These are phyloP conservation scores for Cornus kousa DNA, from an alignment of 148 eudicot species.

Conservation along the genomic window DNA sequence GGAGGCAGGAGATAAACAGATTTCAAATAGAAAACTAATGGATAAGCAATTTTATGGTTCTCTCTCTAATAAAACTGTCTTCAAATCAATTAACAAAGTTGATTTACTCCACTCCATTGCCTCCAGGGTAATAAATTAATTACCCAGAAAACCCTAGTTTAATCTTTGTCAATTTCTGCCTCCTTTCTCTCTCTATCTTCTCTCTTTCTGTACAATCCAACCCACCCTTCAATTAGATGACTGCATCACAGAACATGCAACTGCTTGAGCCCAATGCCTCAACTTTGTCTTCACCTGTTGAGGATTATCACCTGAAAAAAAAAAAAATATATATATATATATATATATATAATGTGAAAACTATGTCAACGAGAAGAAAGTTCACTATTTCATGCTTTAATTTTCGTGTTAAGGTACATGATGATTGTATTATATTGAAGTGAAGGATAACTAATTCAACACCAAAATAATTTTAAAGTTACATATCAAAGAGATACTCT, in stretches of 20 bases:
- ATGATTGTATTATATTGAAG: too few relatives aligned
- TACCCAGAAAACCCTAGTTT: neutral
- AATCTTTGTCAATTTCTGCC: neutral
- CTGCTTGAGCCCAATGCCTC: constrained; percentile 88
- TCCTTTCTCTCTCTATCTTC: neutral
- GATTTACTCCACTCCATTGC: neutral
- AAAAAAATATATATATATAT: neutral
- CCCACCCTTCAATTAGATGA: constrained; percentile 25
- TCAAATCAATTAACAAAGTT: neutral
- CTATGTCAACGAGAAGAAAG: too few relatives aligned
- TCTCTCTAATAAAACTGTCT: neutral
- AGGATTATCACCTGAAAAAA: constrained; percentile 61
- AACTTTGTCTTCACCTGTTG: constrained; percentile 71
- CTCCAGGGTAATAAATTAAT: neutral
- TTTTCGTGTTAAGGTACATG: too few relatives aligned
- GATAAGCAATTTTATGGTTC: too few relatives aligned
- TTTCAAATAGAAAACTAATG: too few relatives aligned
- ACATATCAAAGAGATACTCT: too few relatives aligned
- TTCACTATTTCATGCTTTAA: too few relatives aligned
- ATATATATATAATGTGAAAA: too few relatives aligned
- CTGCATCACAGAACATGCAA: constrained; percentile 79
- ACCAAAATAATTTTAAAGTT: too few relatives aligned
- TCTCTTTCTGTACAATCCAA: constrained; percentile 15
- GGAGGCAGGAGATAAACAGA: too few relatives aligned
- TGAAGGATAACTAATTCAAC: too few relatives aligned